Evolutionary conservation across 2,329 filamentous ascomycete species (phyloP).

Genomic region (Apiospora hydei): DNA sequence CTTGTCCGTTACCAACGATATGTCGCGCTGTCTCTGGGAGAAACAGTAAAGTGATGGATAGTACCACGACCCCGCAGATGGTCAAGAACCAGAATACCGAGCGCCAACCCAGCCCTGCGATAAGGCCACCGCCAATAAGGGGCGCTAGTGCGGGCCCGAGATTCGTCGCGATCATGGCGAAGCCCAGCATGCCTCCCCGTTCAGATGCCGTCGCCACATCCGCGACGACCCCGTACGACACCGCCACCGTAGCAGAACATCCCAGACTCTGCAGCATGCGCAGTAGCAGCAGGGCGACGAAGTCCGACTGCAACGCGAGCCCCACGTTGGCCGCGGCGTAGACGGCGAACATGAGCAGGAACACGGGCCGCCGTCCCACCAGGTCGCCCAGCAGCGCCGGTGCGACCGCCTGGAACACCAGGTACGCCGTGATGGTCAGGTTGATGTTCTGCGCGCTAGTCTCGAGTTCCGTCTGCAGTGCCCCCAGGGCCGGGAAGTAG

Average conservation of each 20-base stretch:
- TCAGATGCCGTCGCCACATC: slow-evolving; percentile 29
- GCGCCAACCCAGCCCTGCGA: background rate
- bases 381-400: slow-evolving; percentile 50
- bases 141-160: background rate
- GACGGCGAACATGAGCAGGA: slow-evolving; percentile 46
- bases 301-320: slow-evolving; percentile 29
- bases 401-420: slow-evolving; percentile 49
- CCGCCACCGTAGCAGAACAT: slow-evolving; percentile 28
- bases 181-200: background rate
- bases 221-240: slow-evolving; percentile 33
- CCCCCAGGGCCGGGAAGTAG: background rate
- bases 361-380: slow-evolving; percentile 49
- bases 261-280: slow-evolving; percentile 31
- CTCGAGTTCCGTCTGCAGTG: background rate
- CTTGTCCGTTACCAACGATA: background rate
- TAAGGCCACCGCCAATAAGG: background rate
- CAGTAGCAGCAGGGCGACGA: slow-evolving; percentile 27
- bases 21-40: background rate
- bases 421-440: background rate
- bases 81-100: background rate
- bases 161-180: background rate
- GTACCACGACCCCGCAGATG: background rate
- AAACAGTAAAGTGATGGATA: background rate
- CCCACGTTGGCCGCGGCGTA: slow-evolving; percentile 44
- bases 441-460: background rate